Conservation (phyloP, 2,329 filamentous ascomycete genomes). For the Periglandula ipomoeae region DNA sequence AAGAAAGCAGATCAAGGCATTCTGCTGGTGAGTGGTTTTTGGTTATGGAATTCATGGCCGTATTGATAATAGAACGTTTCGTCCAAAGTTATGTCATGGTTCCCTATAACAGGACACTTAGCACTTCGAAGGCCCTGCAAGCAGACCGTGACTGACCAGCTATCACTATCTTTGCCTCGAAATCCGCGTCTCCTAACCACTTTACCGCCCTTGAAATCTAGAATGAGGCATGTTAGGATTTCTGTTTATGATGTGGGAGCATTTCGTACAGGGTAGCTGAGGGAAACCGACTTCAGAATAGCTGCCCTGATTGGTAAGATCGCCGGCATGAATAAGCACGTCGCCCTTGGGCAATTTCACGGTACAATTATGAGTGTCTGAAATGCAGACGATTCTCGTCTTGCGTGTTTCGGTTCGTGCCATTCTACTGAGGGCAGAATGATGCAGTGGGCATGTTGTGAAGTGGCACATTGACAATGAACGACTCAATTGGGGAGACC, state of each 20-base stretch:
- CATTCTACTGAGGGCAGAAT: conserved; percentile 5
- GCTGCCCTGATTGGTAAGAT: conserved; percentile 65
- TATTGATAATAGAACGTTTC: conserved; percentile 48
- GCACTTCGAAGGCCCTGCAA: not conserved
- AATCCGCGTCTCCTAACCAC: conserved; percentile 60
- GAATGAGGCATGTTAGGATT: not conserved
- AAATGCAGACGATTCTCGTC: conserved; percentile 64
- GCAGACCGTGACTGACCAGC: conserved; percentile 40
- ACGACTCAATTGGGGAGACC: not conserved
- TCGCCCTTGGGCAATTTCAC: conserved; percentile 61
- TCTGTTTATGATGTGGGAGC: not conserved
- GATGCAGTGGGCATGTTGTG: not conserved
- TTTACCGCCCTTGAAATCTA: conserved; percentile 49
- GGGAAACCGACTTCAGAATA: conserved; percentile 34
- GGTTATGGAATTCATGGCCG: conserved; percentile 46
- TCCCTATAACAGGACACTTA: conserved; percentile 38
- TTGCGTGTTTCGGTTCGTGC: conserved; percentile 21
- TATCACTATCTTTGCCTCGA: conserved; percentile 61
- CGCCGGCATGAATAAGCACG: conserved; percentile 67
- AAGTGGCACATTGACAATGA: not conserved
- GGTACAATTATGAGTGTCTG: conserved; percentile 64
- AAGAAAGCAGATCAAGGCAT: conserved; percentile 46
- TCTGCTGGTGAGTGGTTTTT: conserved; percentile 41
- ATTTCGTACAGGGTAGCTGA: not conserved
- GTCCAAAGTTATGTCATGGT: conserved; percentile 68